Percentiles rank a stretch among this genome's conserved stretches.
Evolutionary conservation across 1,139 yeast species (phyloP).

Genomic region (Komagataea norvegica): DNA sequence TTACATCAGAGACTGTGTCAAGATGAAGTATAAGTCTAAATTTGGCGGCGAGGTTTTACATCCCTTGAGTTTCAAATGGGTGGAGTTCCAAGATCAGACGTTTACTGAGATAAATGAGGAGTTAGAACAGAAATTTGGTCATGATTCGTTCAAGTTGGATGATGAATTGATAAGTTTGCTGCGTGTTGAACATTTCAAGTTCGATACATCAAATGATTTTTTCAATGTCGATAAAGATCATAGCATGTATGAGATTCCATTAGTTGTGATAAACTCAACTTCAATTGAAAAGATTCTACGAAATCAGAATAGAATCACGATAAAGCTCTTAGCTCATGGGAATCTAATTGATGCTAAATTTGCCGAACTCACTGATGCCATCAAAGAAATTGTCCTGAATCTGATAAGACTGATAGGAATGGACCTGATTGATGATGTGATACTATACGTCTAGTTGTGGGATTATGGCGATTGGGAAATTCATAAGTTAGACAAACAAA

Average conservation of each 20-base stretch:
- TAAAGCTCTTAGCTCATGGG: neutral
- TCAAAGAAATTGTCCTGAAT: constrained; percentile 2
- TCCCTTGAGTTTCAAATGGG: constrained; percentile 41
- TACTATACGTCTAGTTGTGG: neutral
- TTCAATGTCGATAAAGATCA: constrained; percentile 3
- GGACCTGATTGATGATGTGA: constrained; percentile 3
- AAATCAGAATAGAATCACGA: neutral
- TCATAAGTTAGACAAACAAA: too few relatives aligned
- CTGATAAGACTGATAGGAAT: constrained; percentile 3
- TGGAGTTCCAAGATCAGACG: constrained; percentile 36
- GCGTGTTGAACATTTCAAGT: neutral
- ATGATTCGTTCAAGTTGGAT: neutral
- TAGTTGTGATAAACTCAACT: constrained; percentile 1
- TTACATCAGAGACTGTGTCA: constrained; percentile 71
- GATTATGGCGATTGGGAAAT: too few relatives aligned
- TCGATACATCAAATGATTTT: neutral
- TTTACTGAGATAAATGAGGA: constrained; percentile 14
- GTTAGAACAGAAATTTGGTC: constrained; percentile 14
- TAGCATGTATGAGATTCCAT: constrained; percentile 3
- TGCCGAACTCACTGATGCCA: neutral
- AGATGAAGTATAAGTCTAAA: constrained; percentile 77
- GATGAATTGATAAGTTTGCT: neutral
- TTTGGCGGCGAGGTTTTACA: constrained; percentile 74
- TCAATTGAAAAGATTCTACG: constrained; percentile 1
- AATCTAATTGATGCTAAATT: neutral